Percentiles rank a stretch among this genome's conserved stretches.
These are phyloP conservation scores for Lizonia empirigonia DNA, from an alignment of 2,329 filamentous ascomycete species.

Conservation along the genomic window DNA sequence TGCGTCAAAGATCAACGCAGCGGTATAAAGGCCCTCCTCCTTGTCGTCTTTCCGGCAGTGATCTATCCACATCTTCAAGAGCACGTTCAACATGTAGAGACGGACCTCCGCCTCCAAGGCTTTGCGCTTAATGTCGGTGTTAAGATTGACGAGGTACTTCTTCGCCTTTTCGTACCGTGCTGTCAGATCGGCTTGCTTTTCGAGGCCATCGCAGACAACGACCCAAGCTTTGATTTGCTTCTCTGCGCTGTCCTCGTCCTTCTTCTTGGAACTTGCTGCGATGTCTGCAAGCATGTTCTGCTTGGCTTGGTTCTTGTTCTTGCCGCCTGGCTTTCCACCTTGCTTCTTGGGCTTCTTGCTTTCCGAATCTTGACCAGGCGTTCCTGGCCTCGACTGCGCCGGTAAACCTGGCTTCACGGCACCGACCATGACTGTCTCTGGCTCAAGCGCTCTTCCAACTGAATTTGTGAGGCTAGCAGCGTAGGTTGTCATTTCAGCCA, in stretches of 20 bases:
- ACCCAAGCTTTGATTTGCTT: conserved; percentile 56
- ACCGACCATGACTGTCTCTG: conserved; percentile 66
- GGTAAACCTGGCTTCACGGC: conserved; percentile 18
- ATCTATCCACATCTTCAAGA: conserved; percentile 56
- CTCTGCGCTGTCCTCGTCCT: conserved; percentile 49
- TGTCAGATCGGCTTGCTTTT: conserved; percentile 52
- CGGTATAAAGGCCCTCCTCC: conserved; percentile 38
- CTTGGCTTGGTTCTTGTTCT: conserved; percentile 46
- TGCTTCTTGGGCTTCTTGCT: conserved; percentile 29
- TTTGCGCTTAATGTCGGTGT: conserved; percentile 46
- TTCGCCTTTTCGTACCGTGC: conserved; percentile 57
- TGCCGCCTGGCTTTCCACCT: conserved; percentile 31
- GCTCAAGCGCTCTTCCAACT: conserved; percentile 65
- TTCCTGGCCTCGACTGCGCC: conserved; percentile 11
- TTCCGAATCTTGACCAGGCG: conserved; percentile 19
- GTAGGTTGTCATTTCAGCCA: conserved; percentile 71
- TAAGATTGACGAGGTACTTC: conserved; percentile 55
- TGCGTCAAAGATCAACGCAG: conserved; percentile 42
- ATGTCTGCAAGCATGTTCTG: conserved; percentile 53
- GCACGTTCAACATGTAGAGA: conserved; percentile 56
- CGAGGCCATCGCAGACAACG: conserved; percentile 53
- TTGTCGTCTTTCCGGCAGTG: conserved; percentile 39
- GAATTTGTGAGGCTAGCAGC: conserved; percentile 72
- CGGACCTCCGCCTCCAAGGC: conserved; percentile 54
- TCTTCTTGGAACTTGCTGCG: conserved; percentile 50